Evolutionary conservation across 176 grass and related monocot species (phyloP).

Genomic region (Alloteropsis semialata): DNA sequence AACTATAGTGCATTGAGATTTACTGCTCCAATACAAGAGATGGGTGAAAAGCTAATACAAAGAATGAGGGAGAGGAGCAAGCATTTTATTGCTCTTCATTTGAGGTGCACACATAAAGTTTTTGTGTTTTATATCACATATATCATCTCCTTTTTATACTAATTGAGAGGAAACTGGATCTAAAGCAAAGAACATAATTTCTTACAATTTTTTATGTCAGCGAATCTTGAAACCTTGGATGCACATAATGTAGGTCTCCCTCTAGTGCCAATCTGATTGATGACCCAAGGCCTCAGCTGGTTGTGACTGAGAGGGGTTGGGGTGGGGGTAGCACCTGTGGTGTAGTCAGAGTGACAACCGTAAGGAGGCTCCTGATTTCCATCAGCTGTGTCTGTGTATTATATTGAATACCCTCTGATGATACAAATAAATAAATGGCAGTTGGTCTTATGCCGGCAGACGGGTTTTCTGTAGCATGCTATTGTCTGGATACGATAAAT

Average conservation of each 20-base stretch:
- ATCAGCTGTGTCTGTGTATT: neutral
- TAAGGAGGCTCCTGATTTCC: neutral
- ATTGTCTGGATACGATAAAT: neutral
- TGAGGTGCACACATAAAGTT: slow-evolving; percentile 49
- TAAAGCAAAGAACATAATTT: slow-evolving; percentile 13
- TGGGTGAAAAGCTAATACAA: slow-evolving; percentile 63
- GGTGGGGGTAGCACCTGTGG: neutral
- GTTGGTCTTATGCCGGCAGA: neutral
- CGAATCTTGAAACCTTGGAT: neutral
- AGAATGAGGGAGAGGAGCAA: slow-evolving; percentile 77
- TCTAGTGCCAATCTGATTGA: neutral
- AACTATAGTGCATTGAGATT: slow-evolving; percentile 92
- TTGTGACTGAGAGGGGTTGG: neutral
- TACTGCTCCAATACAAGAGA: slow-evolving; percentile 70
- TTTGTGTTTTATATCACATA: neutral
- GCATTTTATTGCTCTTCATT: slow-evolving; percentile 95
- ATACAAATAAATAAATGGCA: neutral
- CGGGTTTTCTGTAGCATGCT: neutral
- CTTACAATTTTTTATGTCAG: neutral
- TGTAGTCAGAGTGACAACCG: neutral
- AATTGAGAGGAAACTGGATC: neutral
- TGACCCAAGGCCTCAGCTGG: neutral
- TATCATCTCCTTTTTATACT: slow-evolving; percentile 1
- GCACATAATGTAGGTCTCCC: neutral
- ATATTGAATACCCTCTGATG: neutral